Conservation (phyloP, 805 yeast species). For the Ogataea pilisensis region DNA sequence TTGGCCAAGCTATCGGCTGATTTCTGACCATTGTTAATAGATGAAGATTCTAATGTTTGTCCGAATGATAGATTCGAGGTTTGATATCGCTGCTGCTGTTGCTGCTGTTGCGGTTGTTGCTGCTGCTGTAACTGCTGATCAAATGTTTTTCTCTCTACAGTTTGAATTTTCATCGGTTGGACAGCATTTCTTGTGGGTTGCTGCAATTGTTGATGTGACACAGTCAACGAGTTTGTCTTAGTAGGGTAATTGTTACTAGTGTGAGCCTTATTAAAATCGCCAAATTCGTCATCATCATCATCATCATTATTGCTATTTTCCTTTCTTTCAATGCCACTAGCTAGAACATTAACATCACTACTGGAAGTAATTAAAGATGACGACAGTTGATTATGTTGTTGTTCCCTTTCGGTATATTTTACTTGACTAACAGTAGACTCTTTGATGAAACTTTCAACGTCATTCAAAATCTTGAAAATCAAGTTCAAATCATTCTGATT, state of each 20-base stretch:
- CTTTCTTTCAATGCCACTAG: no score
- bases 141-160: no score
- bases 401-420: constrained; percentile 4
- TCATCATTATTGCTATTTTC: neutral
- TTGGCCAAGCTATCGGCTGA: no score
- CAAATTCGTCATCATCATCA: constrained; percentile 15
- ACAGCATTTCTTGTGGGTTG: neutral
- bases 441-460: constrained; percentile 19
- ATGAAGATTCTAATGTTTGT: no score
- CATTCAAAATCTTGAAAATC: constrained; percentile 14
- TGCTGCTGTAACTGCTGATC: no score
- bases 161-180: constrained; percentile 1
- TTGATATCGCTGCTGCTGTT: neutral
- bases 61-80: neutral
- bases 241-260: no score
- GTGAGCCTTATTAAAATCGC: constrained; percentile 7
- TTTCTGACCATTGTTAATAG: no score
- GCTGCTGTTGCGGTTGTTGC: neutral
- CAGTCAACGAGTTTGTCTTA: no score
- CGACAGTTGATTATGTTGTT: neutral
- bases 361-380: neutral
- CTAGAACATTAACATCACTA: neutral
- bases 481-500: constrained; percentile 20
- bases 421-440: constrained; percentile 15
- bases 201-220: no score